phyloP scores from a whole-genome alignment of 768 basidiomycete genomes.

The Cyathus striatus region DNA sequence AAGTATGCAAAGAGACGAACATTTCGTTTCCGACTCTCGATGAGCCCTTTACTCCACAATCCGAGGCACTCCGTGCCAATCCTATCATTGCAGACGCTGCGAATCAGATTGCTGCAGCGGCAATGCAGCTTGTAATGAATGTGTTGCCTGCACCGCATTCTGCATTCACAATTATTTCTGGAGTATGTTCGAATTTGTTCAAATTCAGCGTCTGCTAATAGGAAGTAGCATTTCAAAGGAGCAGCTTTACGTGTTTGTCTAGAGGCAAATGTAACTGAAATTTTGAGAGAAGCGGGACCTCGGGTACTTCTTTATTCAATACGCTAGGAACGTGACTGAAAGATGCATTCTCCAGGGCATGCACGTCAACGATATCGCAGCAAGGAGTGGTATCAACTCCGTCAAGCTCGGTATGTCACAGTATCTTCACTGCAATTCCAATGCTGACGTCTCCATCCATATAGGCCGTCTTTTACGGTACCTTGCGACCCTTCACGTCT shows the following conservation, averaged over 20 bases:
- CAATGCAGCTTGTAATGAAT: slow-evolving; percentile 21
- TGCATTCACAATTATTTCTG: slow-evolving; percentile 16
- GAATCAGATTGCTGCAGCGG: slow-evolving; percentile 22
- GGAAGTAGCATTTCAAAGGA: slow-evolving; percentile 17
- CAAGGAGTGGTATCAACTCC: slow-evolving; percentile 19
- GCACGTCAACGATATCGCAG: slow-evolving; percentile 28
- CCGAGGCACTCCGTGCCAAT: slow-evolving; percentile 19
- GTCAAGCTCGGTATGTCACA: slow-evolving; percentile 25
- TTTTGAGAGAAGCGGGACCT: slow-evolving; percentile 33
- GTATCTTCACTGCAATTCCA: not conserved
- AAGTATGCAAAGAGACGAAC: slow-evolving; percentile 7
- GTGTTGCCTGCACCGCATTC: slow-evolving; percentile 18
- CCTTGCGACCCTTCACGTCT: slow-evolving; percentile 33
- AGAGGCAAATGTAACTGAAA: slow-evolving; percentile 31
- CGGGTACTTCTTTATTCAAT: slow-evolving; percentile 12
- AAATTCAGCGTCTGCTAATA: not conserved
- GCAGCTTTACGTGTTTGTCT: slow-evolving; percentile 22
- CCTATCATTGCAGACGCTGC: slow-evolving; percentile 20
- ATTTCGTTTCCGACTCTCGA: slow-evolving; percentile 16
- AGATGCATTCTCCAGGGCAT: slow-evolving; percentile 18
- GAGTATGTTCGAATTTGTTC: slow-evolving; percentile 13
- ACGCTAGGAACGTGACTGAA: not conserved
- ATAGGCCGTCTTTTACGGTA: slow-evolving; percentile 31
- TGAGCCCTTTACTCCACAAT: slow-evolving; percentile 13
- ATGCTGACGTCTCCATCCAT: not conserved